These are phyloP conservation scores for Microdochium trichocladiopsis DNA, from an alignment of 2,329 filamentous ascomycete genomes.

Conservation along the genomic window DNA sequence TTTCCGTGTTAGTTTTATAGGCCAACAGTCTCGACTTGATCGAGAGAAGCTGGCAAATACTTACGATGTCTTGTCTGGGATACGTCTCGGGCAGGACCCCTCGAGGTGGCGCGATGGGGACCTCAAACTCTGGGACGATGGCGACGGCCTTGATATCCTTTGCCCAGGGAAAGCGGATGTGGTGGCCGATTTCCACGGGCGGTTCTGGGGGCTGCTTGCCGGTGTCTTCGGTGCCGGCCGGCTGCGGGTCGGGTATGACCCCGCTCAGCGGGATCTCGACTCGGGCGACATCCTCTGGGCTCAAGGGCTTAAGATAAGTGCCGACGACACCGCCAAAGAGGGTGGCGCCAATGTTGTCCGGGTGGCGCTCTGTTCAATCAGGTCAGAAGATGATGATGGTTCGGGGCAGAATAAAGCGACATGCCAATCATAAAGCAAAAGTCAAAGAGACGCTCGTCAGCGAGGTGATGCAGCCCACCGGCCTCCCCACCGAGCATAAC, in stretches of 20 bases:
- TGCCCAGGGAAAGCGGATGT: constrained; percentile 92
- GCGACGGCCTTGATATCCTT: constrained; percentile 94
- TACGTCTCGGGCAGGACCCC: constrained; percentile 78
- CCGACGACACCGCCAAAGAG: constrained; percentile 96
- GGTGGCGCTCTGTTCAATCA: constrained; percentile 62
- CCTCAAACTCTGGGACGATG: constrained; percentile 93
- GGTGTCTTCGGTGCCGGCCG: constrained; percentile 86
- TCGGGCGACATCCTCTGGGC: constrained; percentile 80
- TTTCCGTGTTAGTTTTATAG: constrained; percentile 20
- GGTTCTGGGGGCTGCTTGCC: constrained; percentile 80
- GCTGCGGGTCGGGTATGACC: constrained; percentile 81
- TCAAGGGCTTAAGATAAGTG: constrained; percentile 88
- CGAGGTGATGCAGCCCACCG: constrained; percentile 66
- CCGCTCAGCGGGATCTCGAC: constrained; percentile 93
- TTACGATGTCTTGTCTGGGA: constrained; percentile 72
- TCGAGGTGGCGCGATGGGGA: constrained; percentile 86
- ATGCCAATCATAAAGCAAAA: constrained; percentile 94
- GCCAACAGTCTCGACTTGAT: background rate
- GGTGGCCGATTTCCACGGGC: constrained; percentile 88
- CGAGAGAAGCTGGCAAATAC: constrained; percentile 23
- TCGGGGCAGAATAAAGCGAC: no score
- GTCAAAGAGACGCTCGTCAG: constrained; percentile 79
- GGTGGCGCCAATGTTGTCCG: constrained; percentile 90
- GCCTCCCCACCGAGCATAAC: constrained; percentile 87
- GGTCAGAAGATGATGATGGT: no score